Evolutionary conservation across 164 flowering plant species (phyloP).

Genomic region (Vitis amurensis): DNA sequence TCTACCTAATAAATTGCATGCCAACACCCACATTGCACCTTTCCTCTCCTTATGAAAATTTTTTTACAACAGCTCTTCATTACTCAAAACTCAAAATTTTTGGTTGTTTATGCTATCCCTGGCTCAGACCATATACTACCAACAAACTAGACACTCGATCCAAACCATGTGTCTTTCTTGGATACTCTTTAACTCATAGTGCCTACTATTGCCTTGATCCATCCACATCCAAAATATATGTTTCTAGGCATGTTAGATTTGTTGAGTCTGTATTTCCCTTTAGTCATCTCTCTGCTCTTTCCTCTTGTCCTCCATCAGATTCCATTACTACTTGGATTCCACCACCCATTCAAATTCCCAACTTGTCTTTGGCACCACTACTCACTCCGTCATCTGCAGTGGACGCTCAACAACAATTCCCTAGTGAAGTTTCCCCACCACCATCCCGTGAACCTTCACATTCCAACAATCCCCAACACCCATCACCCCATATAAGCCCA

Average conservation of each 20-base stretch:
- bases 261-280: background rate
- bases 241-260: slow-evolving; percentile 8
- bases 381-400: too few relatives aligned
- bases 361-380: too few relatives aligned
- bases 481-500: background rate
- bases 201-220: background rate
- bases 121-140: too few relatives aligned
- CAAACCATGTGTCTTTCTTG: slow-evolving; percentile 14
- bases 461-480: background rate
- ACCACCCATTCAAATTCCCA: too few relatives aligned
- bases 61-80: too few relatives aligned
- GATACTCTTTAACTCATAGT: slow-evolving; percentile 1
- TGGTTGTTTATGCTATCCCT: too few relatives aligned
- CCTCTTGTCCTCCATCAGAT: background rate
- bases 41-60: too few relatives aligned
- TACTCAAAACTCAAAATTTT: too few relatives aligned
- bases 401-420: background rate
- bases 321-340: background rate
- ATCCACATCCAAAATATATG: background rate
- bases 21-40: too few relatives aligned
- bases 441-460: too few relatives aligned
- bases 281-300: background rate
- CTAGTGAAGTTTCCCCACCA: background rate
- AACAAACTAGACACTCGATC: background rate
- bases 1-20: too few relatives aligned